Conservation (phyloP, 441 rosid genomes). For the Capsella rubella region DNA sequence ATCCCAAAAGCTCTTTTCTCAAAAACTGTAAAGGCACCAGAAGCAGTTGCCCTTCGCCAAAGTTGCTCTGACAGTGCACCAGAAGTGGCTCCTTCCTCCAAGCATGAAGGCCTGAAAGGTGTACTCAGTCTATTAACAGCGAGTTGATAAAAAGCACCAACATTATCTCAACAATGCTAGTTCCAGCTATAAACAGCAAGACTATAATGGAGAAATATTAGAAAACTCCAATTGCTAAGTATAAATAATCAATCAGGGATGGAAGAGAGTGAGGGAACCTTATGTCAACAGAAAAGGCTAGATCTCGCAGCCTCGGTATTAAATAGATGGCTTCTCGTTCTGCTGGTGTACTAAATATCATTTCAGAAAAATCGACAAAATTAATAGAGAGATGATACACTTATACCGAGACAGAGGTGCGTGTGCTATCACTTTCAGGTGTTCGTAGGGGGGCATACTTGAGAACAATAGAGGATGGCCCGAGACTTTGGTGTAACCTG, state of each 20-base stretch:
- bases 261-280: slow-evolving; percentile 53
- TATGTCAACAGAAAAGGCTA: slow-evolving; percentile 90
- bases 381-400: slow-evolving; percentile 26
- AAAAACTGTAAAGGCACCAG: slow-evolving; percentile 73
- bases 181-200: slow-evolving; percentile 28
- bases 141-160: background rate
- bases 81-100: slow-evolving; percentile 54
- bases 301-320: slow-evolving; percentile 87
- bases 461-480: slow-evolving; percentile 90
- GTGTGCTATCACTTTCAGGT: slow-evolving; percentile 28
- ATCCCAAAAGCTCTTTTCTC: slow-evolving; percentile 91
- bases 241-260: slow-evolving; percentile 3
- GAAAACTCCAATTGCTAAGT: slow-evolving; percentile 19
- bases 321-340: slow-evolving; percentile 85
- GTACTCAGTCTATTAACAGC: slow-evolving; percentile 24
- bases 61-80: slow-evolving; percentile 73
- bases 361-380: slow-evolving; percentile 7
- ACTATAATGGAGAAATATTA: slow-evolving; percentile 23
- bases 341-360: slow-evolving; percentile 57
- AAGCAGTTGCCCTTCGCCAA: slow-evolving; percentile 88
- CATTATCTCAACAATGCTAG: background rate
- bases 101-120: slow-evolving; percentile 55
- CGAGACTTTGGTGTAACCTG: slow-evolving; percentile 96
- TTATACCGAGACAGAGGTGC: slow-evolving; percentile 21
- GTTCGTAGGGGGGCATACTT: slow-evolving; percentile 55